phyloP scores from a whole-genome alignment of 257 asterid species.

The Solanum pennellii region DNA sequence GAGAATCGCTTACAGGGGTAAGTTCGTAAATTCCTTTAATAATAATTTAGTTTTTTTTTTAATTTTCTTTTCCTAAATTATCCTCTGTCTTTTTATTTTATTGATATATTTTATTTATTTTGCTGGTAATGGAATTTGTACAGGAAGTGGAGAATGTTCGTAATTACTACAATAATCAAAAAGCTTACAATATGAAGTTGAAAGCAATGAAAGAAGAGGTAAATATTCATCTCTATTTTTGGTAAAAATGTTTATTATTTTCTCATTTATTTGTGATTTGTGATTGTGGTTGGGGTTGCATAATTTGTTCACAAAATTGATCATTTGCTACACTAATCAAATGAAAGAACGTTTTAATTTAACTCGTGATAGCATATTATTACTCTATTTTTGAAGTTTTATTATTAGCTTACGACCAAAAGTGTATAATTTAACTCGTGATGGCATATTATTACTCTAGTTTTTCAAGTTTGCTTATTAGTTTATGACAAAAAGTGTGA shows the following conservation, averaged over 20 bases:
- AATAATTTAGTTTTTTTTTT: neutral
- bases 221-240: neutral
- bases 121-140: neutral
- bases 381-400: neutral
- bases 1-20: conserved; percentile 35
- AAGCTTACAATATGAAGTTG: conserved; percentile 21
- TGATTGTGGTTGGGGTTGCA: neutral
- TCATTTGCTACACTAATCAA: neutral
- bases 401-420: neutral
- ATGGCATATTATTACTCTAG: neutral
- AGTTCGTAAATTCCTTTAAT: neutral
- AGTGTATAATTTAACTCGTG: neutral
- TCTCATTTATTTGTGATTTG: neutral
- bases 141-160: conserved; percentile 22
- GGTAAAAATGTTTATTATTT: neutral
- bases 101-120: neutral
- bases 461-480: neutral
- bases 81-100: neutral
- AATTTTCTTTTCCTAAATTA: neutral
- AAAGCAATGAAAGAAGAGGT: conserved; percentile 37
- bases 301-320: neutral
- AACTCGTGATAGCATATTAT: neutral
- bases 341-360: neutral
- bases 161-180: conserved; percentile 12
- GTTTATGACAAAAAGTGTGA: too few species aligned